Base-by-base conservation (phyloP, 208 protist genomes). In the Wallacemonas collosoma region DNA sequence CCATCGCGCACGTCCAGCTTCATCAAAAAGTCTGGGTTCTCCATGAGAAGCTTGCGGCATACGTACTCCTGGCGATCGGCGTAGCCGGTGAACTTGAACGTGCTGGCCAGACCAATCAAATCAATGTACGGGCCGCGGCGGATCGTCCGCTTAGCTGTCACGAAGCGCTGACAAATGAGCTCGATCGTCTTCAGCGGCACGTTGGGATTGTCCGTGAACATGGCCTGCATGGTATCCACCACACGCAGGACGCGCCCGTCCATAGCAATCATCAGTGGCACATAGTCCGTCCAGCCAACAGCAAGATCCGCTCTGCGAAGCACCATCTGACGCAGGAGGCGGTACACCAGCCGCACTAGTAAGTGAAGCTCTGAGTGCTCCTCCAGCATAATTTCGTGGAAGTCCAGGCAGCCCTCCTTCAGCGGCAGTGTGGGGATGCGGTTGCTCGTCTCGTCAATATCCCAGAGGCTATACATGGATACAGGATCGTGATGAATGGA, bases 201-300 rank as follows among this genome's bases (percentile, higher is more conserved):
- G 47, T 55, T 64, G 2, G 75, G 68, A 60, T 93, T 93, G 56
- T 93, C 85, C 43, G 85, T 84, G 77, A 90, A 88, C 56, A 92
- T 72, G 65, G 82, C 85, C 54, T 80, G 75, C 70, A 95, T 77
- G 58, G 76, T 80, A 54, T 93, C 85, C 36, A 86, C 75, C 11
- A 87, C 79, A 71, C 79, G 80, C 53, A 95, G 76, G 1, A 80
- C 66, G 43, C 75, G 62, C 2, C 83, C 85, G 51, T 91, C 87
- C 50, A 93, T 54, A 50, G 17, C 73, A 15, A 91, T 77, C 56
- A 85, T 83, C 54, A 81, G 60, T 3, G 85, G 85, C 43, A 95
- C 77, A 75, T 89, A 89, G 39, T 68, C 71, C 8, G 71, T 72
- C 76, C 82, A 89, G 54, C 82, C 83, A 0, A 68, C 44, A 2